These are phyloP conservation scores for Pseudopithomyces maydicus DNA, from an alignment of 2,329 filamentous ascomycete species.

Conservation along the genomic window DNA sequence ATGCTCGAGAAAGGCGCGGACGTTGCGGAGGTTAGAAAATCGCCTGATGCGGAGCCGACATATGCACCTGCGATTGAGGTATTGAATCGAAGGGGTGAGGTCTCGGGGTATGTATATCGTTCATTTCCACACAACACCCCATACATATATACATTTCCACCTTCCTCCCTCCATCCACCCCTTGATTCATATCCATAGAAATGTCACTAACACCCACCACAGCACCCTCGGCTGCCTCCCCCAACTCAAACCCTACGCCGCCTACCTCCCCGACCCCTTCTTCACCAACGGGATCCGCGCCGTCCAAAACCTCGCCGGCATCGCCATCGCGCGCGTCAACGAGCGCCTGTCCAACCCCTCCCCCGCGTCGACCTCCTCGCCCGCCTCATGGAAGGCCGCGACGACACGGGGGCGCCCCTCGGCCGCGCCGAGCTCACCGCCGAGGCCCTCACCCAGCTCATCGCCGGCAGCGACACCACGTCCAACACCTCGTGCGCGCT, in stretches of 20 bases:
- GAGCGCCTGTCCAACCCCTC: conserved; percentile 66
- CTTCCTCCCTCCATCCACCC: not conserved
- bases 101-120: conserved; percentile 63
- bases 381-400: conserved; percentile 82
- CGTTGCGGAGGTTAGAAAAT: conserved; percentile 72
- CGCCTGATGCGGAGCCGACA: conserved; percentile 64
- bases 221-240: conserved; percentile 76
- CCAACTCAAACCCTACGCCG: conserved; percentile 76
- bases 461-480: conserved; percentile 77
- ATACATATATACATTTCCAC: not conserved
- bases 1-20: conserved; percentile 81
- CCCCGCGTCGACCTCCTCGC: conserved; percentile 79
- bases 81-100: conserved; percentile 84
- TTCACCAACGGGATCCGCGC: conserved; percentile 75
- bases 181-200: not conserved
- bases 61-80: conserved; percentile 85
- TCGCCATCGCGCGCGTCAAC: conserved; percentile 82
- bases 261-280: conserved; percentile 81
- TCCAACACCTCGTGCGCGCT: conserved; percentile 83
- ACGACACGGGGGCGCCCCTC: conserved; percentile 76
- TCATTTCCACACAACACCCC: not conserved
- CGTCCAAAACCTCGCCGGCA: conserved; percentile 81
- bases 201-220: not conserved
- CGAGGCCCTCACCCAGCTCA: conserved; percentile 87
- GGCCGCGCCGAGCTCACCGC: conserved; percentile 82